phyloP scores from a whole-genome alignment of 192 early-diverging fungal species.

The Martensiomyces pterosporus region DNA sequence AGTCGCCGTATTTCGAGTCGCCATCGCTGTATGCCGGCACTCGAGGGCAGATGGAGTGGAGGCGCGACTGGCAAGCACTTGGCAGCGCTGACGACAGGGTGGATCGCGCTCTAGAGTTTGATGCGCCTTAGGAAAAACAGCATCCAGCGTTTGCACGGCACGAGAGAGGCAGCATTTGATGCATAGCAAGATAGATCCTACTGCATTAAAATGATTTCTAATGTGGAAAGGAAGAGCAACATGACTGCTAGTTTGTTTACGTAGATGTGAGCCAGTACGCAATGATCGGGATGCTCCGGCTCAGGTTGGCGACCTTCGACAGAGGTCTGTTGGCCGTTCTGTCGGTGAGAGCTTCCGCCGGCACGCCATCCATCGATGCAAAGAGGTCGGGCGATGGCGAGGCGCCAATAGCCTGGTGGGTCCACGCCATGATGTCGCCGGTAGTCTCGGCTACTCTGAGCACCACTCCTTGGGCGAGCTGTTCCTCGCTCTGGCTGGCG shows the following conservation, averaged over 20 bases:
- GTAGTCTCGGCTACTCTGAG: conserved; percentile 18
- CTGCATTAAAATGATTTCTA: neutral
- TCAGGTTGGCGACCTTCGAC: conserved; percentile 23
- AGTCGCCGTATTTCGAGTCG: conserved; percentile 43
- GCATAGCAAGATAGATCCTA: neutral
- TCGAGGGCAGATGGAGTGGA: conserved; percentile 25
- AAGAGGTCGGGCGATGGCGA: conserved; percentile 6
- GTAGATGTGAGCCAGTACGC: conserved; percentile 29
- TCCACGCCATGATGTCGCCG: conserved; percentile 26
- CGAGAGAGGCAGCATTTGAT: too few species aligned
- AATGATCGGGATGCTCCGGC: conserved; percentile 33
- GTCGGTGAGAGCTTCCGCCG: conserved; percentile 2
- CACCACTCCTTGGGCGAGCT: conserved; percentile 13
- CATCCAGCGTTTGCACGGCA: too few species aligned
- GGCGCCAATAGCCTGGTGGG: conserved; percentile 20
- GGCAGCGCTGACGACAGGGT: conserved; percentile 44
- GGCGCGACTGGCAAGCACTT: conserved; percentile 39
- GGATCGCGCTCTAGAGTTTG: conserved; percentile 44
- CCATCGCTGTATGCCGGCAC: conserved; percentile 34
- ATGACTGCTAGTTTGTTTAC: too few species aligned
- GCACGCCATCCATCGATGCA: conserved; percentile 9
- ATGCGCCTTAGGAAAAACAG: too few species aligned
- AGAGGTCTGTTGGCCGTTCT: conserved; percentile 11
- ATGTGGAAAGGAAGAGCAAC: too few species aligned
- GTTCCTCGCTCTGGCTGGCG: neutral